Evolutionary conservation across 2,329 filamentous ascomycete genomes (phyloP), one percentile per base, ranked within the genome.

Genomic region (Trichoderma asperellum): DNA sequence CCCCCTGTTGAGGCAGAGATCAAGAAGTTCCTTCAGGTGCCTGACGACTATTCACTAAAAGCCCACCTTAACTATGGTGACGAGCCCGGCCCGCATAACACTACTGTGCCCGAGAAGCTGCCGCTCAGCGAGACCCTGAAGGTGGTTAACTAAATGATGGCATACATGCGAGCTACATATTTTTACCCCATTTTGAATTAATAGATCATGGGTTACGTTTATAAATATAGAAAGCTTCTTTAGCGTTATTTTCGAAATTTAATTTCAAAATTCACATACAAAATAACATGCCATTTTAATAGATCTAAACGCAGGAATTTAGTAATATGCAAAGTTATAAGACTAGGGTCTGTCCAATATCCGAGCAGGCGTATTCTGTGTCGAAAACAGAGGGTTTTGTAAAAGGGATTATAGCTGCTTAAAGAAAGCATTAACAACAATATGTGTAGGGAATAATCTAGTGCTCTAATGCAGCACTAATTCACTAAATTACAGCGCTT

Each of bases 1-100:
- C 88, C 96, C 74, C 91, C 96, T 81, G 85, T 86, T 73, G 88
- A 89, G 82, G 91, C 93, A 64, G 82, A 85, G 27, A 40, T 68
- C 14, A 68, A 61, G 43, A 40, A 60, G 32, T 68, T 55, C 43
- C 56, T 60, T 11, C 21, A 53, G 12, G 65, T 68, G 12, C 65
- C 65, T 2, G 21, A 29, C 14, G 56, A 68, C 43, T 68, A 68
- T 34, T n/a, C 29, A 14, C 56, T 68, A 4, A 68, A 68, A 43
- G 65, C 65, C 3, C 43, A 68, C 43, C 24, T 68, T 10, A 68
- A 68, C 56, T 68, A 52, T 58, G 65, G 65, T 7, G 65, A 68
- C 27, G 16, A 60, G 16, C 56, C 65, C 2, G 43, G 60, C 21
- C 55, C 55, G 6, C 56, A 68, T 27, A 57, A 53, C 34, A 57